Base-by-base conservation (phyloP, 2,329 filamentous ascomycete species). In the Fusarium armeniacum region DNA sequence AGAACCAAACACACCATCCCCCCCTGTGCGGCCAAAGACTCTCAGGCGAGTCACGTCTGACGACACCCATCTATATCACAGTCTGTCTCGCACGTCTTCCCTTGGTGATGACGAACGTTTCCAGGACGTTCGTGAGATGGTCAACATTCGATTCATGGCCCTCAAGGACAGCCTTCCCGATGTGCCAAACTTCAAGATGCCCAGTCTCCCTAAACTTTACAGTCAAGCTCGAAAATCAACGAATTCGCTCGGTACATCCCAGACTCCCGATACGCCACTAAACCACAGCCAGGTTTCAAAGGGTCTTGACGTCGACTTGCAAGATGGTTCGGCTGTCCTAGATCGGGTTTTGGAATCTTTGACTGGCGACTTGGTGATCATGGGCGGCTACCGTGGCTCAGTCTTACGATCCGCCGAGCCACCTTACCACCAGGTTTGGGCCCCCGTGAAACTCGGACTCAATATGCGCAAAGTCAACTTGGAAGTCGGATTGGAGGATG, bases 401-500 rank as follows among this genome's bases (percentile, higher is more conserved):
- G 86, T 98, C n/a, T 80, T 98, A 32, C 89, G 94, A 32, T 97
- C 93, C 13, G 91, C 93, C 13, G 90, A 93, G 66, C 87, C 92
- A 11, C 91, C 92, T 6, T 89, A 95, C 75, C 89, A 93, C n/a
- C 93, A 97, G 76, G 82, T 97, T 0, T 98, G 95, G 95, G 93
- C 97, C 3, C 94, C 94, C 0, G 90, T 98, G 75, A 98, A 98
- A 79, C 91, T 97, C 30, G 94, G 95, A 1, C 82, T 98, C 52
- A 97, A 97, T 73, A 87, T 98, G 65, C 90, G 94, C 58, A 97
- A 96, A 76, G 94, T 95, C 3, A 93, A 98, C 76, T 84, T 98
- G 6, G 93, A 97, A 77, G 91, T 98, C 12, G 94, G 94, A 0
- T 81, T 98, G 6, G 86, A 92, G 16, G 88, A 88, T 3, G 91